Percentiles rank a stretch among this genome's conserved stretches.
These are phyloP conservation scores for Saprolegnia parasitica DNA, from an alignment of 352 stramenopile genomes.

Conservation along the genomic window DNA sequence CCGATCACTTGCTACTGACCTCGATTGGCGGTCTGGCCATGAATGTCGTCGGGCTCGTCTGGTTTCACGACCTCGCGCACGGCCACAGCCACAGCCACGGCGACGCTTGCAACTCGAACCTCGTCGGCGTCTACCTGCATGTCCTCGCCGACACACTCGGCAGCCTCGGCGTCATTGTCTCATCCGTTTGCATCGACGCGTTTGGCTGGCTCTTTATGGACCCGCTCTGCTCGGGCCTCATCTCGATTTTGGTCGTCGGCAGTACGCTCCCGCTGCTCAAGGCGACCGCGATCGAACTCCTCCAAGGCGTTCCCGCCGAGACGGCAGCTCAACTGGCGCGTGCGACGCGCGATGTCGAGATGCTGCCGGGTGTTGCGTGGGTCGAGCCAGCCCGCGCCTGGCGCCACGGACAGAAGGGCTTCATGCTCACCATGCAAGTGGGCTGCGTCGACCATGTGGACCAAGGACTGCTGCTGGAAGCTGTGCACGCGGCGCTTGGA, in stretches of 20 bases:
- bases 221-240: constrained; percentile 74
- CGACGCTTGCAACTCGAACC: constrained; percentile 70
- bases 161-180: constrained; percentile 85
- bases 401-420: too few relatives aligned
- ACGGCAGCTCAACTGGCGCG: not conserved
- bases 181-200: constrained; percentile 78
- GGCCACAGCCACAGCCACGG: constrained; percentile 58
- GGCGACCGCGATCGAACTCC: constrained; percentile 61
- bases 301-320: constrained; percentile 51
- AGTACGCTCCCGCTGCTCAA: constrained; percentile 73
- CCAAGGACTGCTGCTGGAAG: too few relatives aligned
- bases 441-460: too few relatives aligned
- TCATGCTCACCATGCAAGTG: too few relatives aligned
- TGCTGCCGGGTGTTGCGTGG: not conserved
- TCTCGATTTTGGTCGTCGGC: constrained; percentile 79
- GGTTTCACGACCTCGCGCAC: constrained; percentile 87
- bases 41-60: constrained; percentile 85
- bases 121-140: constrained; percentile 89
- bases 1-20: constrained; percentile 80
- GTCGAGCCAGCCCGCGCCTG: not conserved
- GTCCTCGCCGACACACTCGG: constrained; percentile 85
- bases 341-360: not conserved
- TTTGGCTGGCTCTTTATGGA: constrained; percentile 82
- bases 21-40: constrained; percentile 75
- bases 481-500: too few relatives aligned